Percentiles rank a stretch among this genome's conserved stretches.
Evolutionary conservation across 164 flowering plant genomes (phyloP).

Genomic region (Berberis vulgaris): DNA sequence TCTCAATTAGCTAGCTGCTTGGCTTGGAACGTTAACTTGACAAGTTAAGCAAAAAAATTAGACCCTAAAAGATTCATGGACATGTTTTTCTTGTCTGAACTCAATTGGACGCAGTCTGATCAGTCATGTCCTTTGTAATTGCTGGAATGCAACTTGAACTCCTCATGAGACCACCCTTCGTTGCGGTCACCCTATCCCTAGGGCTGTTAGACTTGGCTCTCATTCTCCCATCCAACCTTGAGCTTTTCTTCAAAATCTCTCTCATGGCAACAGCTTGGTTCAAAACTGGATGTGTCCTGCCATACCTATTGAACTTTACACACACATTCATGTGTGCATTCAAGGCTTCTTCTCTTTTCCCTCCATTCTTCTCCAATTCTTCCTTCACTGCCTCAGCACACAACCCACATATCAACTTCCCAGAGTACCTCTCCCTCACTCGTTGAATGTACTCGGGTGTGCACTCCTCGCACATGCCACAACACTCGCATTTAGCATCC

Average conservation of each 20-base stretch:
- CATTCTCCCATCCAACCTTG: conserved; percentile 22
- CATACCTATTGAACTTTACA: conserved; percentile 52
- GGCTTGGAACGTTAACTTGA: too few relatives aligned
- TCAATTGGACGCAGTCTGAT: conserved; percentile 9
- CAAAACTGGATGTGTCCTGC: conserved; percentile 52
- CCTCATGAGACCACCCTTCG: conserved; percentile 45
- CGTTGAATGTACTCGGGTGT: conserved; percentile 50
- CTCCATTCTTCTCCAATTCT: conserved; percentile 58
- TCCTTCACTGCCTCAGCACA: conserved; percentile 70
- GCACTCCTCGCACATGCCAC: conserved; percentile 75
- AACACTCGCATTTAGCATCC: conserved; percentile 77
- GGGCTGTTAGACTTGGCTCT: conserved; percentile 54
- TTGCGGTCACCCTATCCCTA: conserved; percentile 19
- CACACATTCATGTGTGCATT: conserved; percentile 54
- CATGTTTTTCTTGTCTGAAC: too few relatives aligned
- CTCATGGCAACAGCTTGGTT: conserved; percentile 66
- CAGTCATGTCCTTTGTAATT: conserved; percentile 45
- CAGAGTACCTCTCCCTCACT: conserved; percentile 40
- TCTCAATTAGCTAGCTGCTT: too few relatives aligned
- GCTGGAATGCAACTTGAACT: conserved; percentile 86
- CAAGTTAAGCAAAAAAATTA: too few relatives aligned
- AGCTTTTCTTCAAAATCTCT: conserved; percentile 51
- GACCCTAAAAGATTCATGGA: too few relatives aligned
- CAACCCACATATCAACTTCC: conserved; percentile 63
- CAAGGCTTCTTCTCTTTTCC: conserved; percentile 55